Evolutionary conservation across 371 early-diverging fungal species (phyloP).

Genomic region (Blakeslea trispora): DNA sequence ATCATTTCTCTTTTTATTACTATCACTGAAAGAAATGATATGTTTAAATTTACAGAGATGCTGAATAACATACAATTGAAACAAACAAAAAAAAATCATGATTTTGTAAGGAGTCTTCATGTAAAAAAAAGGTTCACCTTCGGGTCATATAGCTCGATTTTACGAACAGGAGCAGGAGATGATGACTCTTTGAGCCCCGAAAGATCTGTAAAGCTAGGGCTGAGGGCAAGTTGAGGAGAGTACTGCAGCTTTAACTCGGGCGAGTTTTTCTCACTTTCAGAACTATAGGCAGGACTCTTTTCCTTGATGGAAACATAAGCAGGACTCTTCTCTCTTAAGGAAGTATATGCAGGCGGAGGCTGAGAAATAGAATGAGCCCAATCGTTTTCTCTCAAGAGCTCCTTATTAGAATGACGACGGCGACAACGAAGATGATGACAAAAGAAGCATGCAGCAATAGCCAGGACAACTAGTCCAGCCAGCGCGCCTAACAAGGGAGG

Average conservation of each 20-base stretch:
- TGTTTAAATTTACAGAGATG: too few species aligned
- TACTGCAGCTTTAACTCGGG: constrained; percentile 22
- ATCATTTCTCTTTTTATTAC: too few species aligned
- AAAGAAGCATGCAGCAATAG: not conserved
- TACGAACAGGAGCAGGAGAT: constrained; percentile 1
- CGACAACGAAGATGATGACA: constrained; percentile 3
- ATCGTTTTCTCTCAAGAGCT: not conserved
- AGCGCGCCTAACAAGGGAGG: constrained; percentile 22
- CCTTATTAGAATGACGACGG: not conserved
- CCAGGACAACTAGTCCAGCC: constrained; percentile 7
- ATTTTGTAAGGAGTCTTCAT: not conserved
- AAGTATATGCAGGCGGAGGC: constrained; percentile 23
- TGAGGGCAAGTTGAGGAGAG: constrained; percentile 32
- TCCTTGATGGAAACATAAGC: constrained; percentile 14
- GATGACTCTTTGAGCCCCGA: not conserved
- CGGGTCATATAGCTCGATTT: constrained; percentile 24
- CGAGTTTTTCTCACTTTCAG: constrained; percentile 8
- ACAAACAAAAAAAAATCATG: not conserved
- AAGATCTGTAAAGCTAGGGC: constrained; percentile 28
- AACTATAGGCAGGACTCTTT: constrained; percentile 24
- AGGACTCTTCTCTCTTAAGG: constrained; percentile 18
- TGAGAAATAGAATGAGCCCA: not conserved
- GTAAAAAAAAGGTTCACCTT: constrained; percentile 18
- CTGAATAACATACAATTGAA: too few species aligned
- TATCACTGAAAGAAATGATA: too few species aligned